phyloP scores from a whole-genome alignment of 1,284 basidiomycete species.

The Leccinum variabile region DNA sequence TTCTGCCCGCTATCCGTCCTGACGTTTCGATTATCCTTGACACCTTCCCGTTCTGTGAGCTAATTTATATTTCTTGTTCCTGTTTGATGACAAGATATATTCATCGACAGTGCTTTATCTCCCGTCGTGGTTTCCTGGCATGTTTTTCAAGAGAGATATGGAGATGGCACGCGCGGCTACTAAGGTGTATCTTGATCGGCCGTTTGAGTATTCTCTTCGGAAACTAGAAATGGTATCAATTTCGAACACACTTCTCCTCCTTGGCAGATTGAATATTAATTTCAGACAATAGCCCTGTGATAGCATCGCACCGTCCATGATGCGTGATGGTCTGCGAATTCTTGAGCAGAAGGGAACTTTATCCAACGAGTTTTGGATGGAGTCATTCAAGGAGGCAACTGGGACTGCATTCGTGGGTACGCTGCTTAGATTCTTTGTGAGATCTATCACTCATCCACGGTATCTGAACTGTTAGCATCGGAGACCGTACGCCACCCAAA shows the following conservation, averaged over 20 bases:
- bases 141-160: constrained; percentile 23
- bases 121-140: constrained; percentile 28
- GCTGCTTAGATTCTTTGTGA: not conserved
- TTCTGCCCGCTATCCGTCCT: constrained; percentile 3
- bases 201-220: constrained; percentile 8
- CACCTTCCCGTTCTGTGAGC: constrained; percentile 8
- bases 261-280: not conserved
- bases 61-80: not conserved
- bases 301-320: not conserved
- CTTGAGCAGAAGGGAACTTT: not conserved
- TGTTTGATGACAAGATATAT: not conserved
- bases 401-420: not conserved
- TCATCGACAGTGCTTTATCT: constrained; percentile 6
- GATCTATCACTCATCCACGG: not conserved
- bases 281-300: not conserved
- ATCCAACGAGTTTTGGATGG: not conserved
- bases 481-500: not conserved
- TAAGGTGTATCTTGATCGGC: not conserved
- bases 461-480: not conserved
- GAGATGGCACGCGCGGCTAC: not conserved
- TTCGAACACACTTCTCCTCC: not conserved
- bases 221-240: not conserved
- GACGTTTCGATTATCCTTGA: not conserved
- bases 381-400: not conserved
- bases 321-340: not conserved